A percentile compares a stretch with the other conserved stretches of the same genome.
Evolutionary conservation across 352 stramenopile species (phyloP).

Genomic region (Globisporangium apiculatum): DNA sequence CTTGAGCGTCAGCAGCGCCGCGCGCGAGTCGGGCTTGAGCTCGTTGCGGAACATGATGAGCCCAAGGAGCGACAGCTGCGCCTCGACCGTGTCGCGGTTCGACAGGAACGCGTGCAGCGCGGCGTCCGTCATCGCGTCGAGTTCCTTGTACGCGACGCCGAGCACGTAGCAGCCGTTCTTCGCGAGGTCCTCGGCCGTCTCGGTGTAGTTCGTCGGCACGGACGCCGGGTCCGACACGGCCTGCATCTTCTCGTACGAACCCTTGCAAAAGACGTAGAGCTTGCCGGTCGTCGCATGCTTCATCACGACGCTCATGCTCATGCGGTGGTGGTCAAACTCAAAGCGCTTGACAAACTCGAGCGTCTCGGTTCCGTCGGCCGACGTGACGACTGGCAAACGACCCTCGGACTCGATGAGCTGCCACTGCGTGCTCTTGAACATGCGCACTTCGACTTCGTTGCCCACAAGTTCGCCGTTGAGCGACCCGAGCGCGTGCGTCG

Average conservation of each 20-base stretch:
- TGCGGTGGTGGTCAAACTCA: conserved; percentile 89
- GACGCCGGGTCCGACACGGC: conserved; percentile 36
- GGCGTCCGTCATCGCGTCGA: conserved; percentile 24
- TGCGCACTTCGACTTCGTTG: conserved; percentile 86
- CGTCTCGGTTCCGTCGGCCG: conserved; percentile 26
- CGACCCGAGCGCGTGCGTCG: conserved; percentile 77
- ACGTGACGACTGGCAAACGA: conserved; percentile 34
- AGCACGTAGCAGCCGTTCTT: conserved; percentile 88
- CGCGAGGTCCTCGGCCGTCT: conserved; percentile 43
- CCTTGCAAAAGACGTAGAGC: conserved; percentile 84
- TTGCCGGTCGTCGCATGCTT: conserved; percentile 43
- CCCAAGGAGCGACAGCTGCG: conserved; percentile 61
- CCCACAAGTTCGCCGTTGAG: conserved; percentile 71
- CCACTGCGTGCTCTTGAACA: conserved; percentile 77
- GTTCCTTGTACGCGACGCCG: conserved; percentile 64
- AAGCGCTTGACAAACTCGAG: conserved; percentile 86
- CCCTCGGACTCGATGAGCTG: conserved; percentile 48
- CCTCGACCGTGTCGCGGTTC: conserved; percentile 72
- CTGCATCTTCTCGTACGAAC: conserved; percentile 84
- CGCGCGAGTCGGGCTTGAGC: conserved; percentile 77
- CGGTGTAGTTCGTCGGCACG: conserved; percentile 72
- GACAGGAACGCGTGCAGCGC: conserved; percentile 36
- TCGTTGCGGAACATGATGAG: conserved; percentile 89
- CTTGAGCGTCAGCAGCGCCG: conserved; percentile 74
- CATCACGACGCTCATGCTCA: conserved; percentile 90